phyloP scores from a whole-genome alignment of 805 yeast genomes.

The Wickerhamiella vanderwaltii region DNA sequence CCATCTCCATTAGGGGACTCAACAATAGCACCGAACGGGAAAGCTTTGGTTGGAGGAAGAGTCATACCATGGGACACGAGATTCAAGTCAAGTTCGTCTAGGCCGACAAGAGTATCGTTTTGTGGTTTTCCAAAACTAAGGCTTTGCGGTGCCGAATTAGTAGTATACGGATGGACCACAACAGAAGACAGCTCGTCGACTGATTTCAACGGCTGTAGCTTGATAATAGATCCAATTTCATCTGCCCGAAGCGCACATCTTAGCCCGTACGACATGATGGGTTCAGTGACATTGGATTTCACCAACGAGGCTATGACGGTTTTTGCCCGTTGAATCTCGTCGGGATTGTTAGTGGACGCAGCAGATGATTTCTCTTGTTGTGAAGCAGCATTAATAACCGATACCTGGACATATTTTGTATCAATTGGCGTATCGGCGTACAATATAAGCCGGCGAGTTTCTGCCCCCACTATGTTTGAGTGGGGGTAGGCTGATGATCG shows the following conservation, averaged over 20 bases:
- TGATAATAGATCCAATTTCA: conserved; percentile 41
- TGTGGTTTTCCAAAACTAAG: background rate
- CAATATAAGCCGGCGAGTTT: conserved; percentile 13
- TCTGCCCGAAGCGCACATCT: conserved; percentile 43
- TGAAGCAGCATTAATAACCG: conserved; percentile 12
- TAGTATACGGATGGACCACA: conserved; percentile 43
- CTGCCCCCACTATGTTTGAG: conserved; percentile 8
- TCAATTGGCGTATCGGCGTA: conserved; percentile 10
- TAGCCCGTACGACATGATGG: conserved; percentile 41
- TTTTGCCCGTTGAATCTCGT: conserved; percentile 23
- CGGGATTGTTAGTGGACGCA: conserved; percentile 4
- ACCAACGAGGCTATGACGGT: conserved; percentile 41
- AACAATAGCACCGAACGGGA: conserved; percentile 17
- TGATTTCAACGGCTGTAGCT: conserved; percentile 36
- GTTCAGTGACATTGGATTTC: conserved; percentile 28
- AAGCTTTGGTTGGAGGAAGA: conserved; percentile 14
- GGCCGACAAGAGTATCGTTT: background rate
- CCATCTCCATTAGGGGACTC: conserved; percentile 11
- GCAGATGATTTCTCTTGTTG: background rate
- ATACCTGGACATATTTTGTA: conserved; percentile 8
- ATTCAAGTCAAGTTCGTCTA: conserved; percentile 12
- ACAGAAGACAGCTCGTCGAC: conserved; percentile 25
- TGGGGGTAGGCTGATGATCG: conserved; percentile 15
- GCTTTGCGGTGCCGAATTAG: conserved; percentile 9
- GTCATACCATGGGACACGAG: conserved; percentile 16